Base-by-base conservation (phyloP, 2,329 filamentous ascomycete species). In the Cadophora malorum region DNA sequence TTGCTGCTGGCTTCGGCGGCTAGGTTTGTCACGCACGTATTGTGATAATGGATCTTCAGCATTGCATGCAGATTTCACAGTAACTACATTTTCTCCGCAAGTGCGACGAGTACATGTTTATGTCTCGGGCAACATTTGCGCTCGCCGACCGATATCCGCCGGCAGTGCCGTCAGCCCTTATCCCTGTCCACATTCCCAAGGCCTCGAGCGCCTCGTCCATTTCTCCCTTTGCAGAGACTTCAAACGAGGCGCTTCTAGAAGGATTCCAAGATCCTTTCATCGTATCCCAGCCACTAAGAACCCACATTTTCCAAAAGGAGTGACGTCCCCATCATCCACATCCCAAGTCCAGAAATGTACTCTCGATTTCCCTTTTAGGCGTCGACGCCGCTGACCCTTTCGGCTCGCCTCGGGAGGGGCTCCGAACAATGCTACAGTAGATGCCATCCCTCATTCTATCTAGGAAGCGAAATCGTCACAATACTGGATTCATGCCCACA, bases 41-140 rank as follows among this genome's bases (percentile, higher is more conserved):
- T 8, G 56, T 59, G 56, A 45, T 59, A 45, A 28, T 59, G 56
- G 14, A 35, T 45, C 21, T 59, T 59, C 33, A 23, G 10, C 35
- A 25, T 41, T 59, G n/a, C 21, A n/a, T 41, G 33, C 10, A 25
- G 4, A 9, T n/a, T 55, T 4, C 10, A 28, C 28, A 6, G 23
- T 12, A 31, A 28, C 28, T 52, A 12, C 12, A 28, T 53, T 53
- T 23, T 45, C 14, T 16, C 7, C 14, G 4, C 14, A 45, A 16
- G 41, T 45, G 5, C 28, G 28, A 28, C 41, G 10, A 16, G 14
- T 33, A n/a, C 52, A 33, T 8, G 3, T 55, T 4, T 28, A 59
- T 59, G 56, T 59, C 56, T 41, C 56, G 35, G 56, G 21, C 55
- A 58, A 41, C 28, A 28, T 28, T 28, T 28, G 28, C 28, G 28